Evolutionary conservation across 169 alveolate species (phyloP), one percentile per base, ranked within the genome.

Genomic region (Eimeria acervulina): DNA sequence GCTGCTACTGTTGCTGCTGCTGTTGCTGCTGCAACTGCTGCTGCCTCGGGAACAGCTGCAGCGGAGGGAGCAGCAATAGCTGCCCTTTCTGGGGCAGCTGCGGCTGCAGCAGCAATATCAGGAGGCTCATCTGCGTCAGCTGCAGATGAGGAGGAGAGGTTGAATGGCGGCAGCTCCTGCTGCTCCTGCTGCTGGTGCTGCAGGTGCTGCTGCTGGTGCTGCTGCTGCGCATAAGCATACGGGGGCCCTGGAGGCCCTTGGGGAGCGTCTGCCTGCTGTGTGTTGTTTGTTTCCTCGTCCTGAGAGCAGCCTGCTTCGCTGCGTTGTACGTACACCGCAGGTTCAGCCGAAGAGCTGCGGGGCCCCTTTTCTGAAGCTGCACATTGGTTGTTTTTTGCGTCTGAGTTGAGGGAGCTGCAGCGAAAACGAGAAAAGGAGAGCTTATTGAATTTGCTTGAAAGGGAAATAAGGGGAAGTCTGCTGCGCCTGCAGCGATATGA

Each of bases 81-180:
- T 59, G 68, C 68, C 21, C 7, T n/a, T 12, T 19, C 68, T 5
- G 68, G 68, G 1, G 68, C 68, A 59, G 68, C 19, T 13, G 19
- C 68, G 19, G 68, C 88, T 78, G 63, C 63, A 21, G 88, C 88
- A 19, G 88, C 38, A 10, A 31, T n/a, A n/a, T n/a, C 36, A 33
- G 88, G n/a, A 40, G 63, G 17, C 47, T 38, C 88, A 36, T 38
- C 88, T 0, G 88, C 52, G 36, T 15, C 88, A 36, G 88, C 63
- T 17, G 88, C 63, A 6, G 88, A 13, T 1, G 88, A 12, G 12
- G 83, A 5, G 40, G 19, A 31, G 17, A 38, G 42, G 21, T 36
- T 70, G 81, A n/a, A 12, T 26, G n/a, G 81, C 81, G 21, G 81
- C 52, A 13, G 88, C 88, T 74, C 51, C 85, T 74, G 85, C 85